These are phyloP conservation scores for Claviceps quebecensis DNA, from an alignment of 2,329 filamentous ascomycete species.

Conservation along the genomic window DNA sequence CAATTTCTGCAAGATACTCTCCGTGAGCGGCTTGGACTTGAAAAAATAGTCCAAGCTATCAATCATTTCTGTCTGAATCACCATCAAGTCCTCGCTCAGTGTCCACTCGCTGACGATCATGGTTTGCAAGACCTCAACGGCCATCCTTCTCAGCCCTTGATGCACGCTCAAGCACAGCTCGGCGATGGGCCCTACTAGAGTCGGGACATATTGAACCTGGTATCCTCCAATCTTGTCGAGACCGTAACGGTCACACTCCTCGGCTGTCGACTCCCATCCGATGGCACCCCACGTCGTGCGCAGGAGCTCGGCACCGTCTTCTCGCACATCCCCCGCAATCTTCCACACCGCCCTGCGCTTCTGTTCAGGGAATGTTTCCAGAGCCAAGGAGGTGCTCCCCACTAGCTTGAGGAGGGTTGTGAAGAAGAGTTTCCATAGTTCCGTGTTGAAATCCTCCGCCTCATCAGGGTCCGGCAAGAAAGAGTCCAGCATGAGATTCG, in stretches of 20 bases:
- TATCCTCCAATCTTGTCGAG: slow-evolving; percentile 83
- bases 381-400: slow-evolving; percentile 71
- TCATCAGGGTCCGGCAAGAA: slow-evolving; percentile 84
- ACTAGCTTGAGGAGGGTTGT: slow-evolving; percentile 78
- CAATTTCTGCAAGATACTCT: slow-evolving; percentile 80
- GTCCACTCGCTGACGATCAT: slow-evolving; percentile 99
- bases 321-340: slow-evolving; percentile 89
- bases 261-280: slow-evolving; percentile 79
- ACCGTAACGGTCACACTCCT: slow-evolving; percentile 66
- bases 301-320: slow-evolving; percentile 77
- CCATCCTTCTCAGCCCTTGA: slow-evolving; percentile 75
- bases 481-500: slow-evolving; percentile 62
- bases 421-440: slow-evolving; percentile 90
- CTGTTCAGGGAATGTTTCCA: slow-evolving; percentile 95
- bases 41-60: slow-evolving; percentile 84
- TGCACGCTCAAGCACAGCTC: slow-evolving; percentile 92
- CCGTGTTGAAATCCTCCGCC: slow-evolving; percentile 81
- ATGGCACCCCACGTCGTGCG: slow-evolving; percentile 86
- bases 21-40: slow-evolving; percentile 75
- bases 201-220: slow-evolving; percentile 94
- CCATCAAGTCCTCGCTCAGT: slow-evolving; percentile 76
- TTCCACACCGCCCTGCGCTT: slow-evolving; percentile 96
- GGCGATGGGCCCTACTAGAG: slow-evolving; percentile 79
- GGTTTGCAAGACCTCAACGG: slow-evolving; percentile 83
- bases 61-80: slow-evolving; percentile 93